Evolutionary conservation across 352 stramenopile genomes (phyloP).

Genomic region (Globisporangium spiculum): DNA sequence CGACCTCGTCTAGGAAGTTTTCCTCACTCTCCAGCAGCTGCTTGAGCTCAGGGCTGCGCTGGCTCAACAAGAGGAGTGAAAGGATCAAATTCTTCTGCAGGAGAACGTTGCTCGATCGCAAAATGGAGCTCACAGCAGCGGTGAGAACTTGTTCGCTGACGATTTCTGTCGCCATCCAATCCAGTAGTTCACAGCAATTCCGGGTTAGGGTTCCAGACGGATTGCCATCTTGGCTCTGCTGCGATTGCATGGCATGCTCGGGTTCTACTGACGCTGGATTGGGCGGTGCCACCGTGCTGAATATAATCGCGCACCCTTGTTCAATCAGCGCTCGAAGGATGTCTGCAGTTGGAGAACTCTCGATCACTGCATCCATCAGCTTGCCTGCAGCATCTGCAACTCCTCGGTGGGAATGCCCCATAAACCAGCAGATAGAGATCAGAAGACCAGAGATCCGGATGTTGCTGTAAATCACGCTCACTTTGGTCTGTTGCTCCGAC

Average conservation of each 20-base stretch:
- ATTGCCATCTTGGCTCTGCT: not conserved
- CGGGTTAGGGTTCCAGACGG: no score
- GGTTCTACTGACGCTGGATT: not conserved
- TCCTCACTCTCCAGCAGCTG: not conserved
- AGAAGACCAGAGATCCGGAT: constrained; percentile 10
- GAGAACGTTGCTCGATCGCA: constrained; percentile 17
- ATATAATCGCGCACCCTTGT: constrained; percentile 11
- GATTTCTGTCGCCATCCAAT: constrained; percentile 9
- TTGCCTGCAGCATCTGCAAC: constrained; percentile 6
- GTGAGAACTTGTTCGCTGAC: not conserved
- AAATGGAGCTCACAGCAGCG: constrained; percentile 1
- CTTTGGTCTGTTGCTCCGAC: not conserved
- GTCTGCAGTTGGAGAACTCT: not conserved
- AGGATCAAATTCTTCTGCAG: constrained; percentile 18
- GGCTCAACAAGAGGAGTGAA: constrained; percentile 7
- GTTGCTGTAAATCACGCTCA: not conserved
- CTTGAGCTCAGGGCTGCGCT: not conserved
- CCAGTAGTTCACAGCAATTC: not conserved
- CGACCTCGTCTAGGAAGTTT: constrained; percentile 7
- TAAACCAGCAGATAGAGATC: constrained; percentile 17
- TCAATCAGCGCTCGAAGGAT: constrained; percentile 16
- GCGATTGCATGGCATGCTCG: not conserved
- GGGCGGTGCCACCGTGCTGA: not conserved
- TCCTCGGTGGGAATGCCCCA: constrained; percentile 3
- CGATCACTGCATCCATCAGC: constrained; percentile 4